Base-by-base conservation (phyloP, 2,329 filamentous ascomycete genomes). In the Rutstroemia sp. region DNA sequence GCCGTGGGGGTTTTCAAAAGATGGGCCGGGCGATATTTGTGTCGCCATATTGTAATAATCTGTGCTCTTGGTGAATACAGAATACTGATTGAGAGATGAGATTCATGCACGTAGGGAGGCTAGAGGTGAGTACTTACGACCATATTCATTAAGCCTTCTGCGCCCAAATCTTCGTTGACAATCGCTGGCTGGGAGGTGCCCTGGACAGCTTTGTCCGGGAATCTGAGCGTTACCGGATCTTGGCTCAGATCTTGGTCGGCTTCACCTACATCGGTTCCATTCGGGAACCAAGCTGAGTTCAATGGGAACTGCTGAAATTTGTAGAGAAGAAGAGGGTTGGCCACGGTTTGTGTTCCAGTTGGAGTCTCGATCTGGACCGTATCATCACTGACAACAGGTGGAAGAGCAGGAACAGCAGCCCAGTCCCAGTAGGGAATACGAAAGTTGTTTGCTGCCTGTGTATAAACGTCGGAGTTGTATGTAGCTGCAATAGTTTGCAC, bases 301-400 rank as follows among this genome's bases (percentile, higher is more conserved):
- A 52, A 63, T 61, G 54, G 59, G n/a, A 58, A 59, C 7, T 52
- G 34, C 25, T 75, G 76, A 66, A 79, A 82, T 3, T 59, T 68
- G 66, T 76, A 83, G 54, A 72, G 74, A 58, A 73, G 73, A 2
- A 83, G 68, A 9, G 80, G 79, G 63, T 83, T 83, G 45, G 69
- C 66, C 21, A 81, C 55, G 16, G 19, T 56, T 45, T 58, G 53
- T 2, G 10, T 10, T 14, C 58, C 59, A n/a, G 49, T 45, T 3
- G 61, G 56, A 14, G 54, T 71, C 10, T 64, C 67, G 27, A 71
- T 64, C 14, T 62, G 59, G 7, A 73, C 60, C 0, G 64, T 65
- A 21, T 18, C 49, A 19, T 23, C 72, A 52, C 49, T 62, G 16
- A 64, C 52, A 27, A 61, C 71, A 16, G 69, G 63, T 3, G 77